A percentile compares a stretch with the other conserved stretches of the same genome.
These are phyloP conservation scores for Eudorina sp. DNA, from an alignment of 139 green algal species.

Conservation along the genomic window DNA sequence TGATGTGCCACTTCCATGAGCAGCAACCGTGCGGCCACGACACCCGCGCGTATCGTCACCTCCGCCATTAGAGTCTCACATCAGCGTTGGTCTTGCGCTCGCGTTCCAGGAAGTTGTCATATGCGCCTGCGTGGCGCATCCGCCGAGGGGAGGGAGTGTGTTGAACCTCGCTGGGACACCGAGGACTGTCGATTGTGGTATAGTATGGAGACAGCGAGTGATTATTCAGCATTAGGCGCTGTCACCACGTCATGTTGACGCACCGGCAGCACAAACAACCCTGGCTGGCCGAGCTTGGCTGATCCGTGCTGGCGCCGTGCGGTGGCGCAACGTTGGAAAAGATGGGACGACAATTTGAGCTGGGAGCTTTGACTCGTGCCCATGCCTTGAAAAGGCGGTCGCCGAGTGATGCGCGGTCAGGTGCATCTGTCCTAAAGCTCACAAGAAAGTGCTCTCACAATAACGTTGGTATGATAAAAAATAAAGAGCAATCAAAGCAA, in stretches of 20 bases:
- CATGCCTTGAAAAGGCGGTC: neutral
- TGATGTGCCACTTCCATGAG: too few species aligned
- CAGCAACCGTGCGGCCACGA: too few species aligned
- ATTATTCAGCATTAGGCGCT: neutral
- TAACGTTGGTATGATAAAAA: too few species aligned
- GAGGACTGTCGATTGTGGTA: neutral
- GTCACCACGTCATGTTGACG: neutral
- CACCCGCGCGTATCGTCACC: too few species aligned
- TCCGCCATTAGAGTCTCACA: neutral
- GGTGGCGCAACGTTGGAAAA: neutral
- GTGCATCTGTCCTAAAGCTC: neutral
- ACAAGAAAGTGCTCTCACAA: too few species aligned
- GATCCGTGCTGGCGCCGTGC: neutral
- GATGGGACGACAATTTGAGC: neutral
- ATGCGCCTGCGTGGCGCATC: neutral
- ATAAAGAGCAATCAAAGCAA: too few species aligned
- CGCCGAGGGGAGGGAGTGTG: neutral
- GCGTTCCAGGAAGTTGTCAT: conserved; percentile 21
- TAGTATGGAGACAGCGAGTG: neutral
- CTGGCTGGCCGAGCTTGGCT: neutral
- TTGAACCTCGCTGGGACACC: too few species aligned
- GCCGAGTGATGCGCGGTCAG: neutral
- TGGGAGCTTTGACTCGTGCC: neutral
- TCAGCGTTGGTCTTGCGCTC: conserved; percentile 34
- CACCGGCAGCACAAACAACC: conserved; percentile 16